These are phyloP conservation scores for Aquilaria sinensis DNA, from an alignment of 345 rosid genomes.

Conservation along the genomic window DNA sequence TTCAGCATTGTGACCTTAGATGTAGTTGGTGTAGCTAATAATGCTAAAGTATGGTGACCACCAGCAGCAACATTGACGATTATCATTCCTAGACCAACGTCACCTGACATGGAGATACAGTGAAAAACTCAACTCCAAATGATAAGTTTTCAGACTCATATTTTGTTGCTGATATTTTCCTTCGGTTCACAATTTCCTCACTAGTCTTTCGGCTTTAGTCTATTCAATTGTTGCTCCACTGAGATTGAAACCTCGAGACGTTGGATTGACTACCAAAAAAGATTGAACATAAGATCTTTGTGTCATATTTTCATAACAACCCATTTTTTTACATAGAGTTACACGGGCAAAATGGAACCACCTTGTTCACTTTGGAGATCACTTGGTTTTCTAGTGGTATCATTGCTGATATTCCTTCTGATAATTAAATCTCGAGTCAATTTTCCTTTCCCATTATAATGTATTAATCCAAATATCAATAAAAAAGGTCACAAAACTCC, in stretches of 20 bases:
- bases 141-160: conserved; percentile 42
- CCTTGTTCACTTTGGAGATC: conserved; percentile 41
- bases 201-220: conserved; percentile 29
- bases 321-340: neutral
- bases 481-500: no score
- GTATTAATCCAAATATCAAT: no score
- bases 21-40: conserved; percentile 58
- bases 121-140: conserved; percentile 49
- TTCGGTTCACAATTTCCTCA: conserved; percentile 54
- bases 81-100: conserved; percentile 60
- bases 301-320: neutral
- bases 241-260: conserved; percentile 29
- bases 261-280: conserved; percentile 30
- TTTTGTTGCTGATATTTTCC: conserved; percentile 45
- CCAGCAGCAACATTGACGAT: conserved; percentile 69
- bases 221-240: conserved; percentile 21
- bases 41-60: conserved; percentile 73
- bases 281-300: neutral
- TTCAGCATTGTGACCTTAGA: conserved; percentile 7
- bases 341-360: conserved; percentile 12
- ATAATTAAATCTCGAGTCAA: conserved; percentile 21
- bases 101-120: conserved; percentile 44
- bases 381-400: conserved; percentile 33
- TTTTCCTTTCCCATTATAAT: conserved; percentile 15
- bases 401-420: conserved; percentile 37